Percentiles rank a stretch among this genome's conserved stretches.
Conservation (phyloP, 192 early-diverging fungal species). For the Coemansia sp. region DNA sequence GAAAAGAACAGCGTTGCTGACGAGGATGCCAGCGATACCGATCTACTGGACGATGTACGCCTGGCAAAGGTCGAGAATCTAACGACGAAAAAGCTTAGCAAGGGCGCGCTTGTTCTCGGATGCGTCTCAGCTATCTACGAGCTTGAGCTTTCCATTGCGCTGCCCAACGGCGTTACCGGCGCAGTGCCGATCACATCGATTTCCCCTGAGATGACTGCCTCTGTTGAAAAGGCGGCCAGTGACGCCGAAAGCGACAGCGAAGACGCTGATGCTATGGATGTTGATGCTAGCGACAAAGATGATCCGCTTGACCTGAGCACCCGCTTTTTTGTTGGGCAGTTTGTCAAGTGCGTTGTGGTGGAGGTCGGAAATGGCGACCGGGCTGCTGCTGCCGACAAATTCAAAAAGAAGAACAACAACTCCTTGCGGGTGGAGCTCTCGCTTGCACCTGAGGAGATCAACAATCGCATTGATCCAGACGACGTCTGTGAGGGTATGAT, state of each 20-base stretch:
- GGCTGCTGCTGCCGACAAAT: conserved; percentile 10
- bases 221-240: conserved; percentile 68
- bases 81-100: conserved; percentile 61
- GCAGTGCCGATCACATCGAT: conserved; percentile 86
- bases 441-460: conserved; percentile 76
- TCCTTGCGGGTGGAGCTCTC: conserved; percentile 66
- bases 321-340: conserved; percentile 82
- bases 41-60: conserved; percentile 26
- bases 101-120: conserved; percentile 76
- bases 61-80: conserved; percentile 38
- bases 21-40: not conserved
- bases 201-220: conserved; percentile 67
- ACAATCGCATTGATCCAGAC: conserved; percentile 62
- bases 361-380: conserved; percentile 50
- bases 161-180: conserved; percentile 85
- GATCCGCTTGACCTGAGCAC: conserved; percentile 66
- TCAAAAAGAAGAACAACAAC: conserved; percentile 44
- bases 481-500: conserved; percentile 75
- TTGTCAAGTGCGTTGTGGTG: conserved; percentile 72
- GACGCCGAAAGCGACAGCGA: conserved; percentile 58
- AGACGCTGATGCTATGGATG: conserved; percentile 44
- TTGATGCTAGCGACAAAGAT: conserved; percentile 47
- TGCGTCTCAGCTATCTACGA: conserved; percentile 78
- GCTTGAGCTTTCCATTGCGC: conserved; percentile 76
- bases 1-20: not conserved